Conservation (phyloP, 768 basidiomycete genomes). For the Mrakia frigida region DNA sequence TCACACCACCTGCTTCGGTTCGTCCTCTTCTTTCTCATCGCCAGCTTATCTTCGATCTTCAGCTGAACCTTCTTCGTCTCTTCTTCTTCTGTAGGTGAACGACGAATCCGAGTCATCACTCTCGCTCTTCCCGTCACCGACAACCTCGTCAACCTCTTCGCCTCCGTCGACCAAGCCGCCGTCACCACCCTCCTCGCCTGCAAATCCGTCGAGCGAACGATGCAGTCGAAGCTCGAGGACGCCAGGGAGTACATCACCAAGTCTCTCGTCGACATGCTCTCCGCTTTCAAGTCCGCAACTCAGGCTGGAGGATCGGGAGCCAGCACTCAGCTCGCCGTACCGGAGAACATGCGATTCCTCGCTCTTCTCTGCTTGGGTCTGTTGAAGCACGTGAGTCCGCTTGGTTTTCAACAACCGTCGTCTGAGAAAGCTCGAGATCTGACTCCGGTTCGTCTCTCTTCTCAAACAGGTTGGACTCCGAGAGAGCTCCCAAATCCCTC, state of each 20-base stretch:
- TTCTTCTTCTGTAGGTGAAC: constrained; percentile 53
- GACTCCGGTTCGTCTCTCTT: not conserved
- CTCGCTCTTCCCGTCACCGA: constrained; percentile 80
- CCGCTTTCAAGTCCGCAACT: constrained; percentile 92
- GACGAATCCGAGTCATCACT: constrained; percentile 85
- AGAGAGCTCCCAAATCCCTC: constrained; percentile 93
- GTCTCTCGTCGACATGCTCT: constrained; percentile 75
- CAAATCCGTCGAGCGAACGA: constrained; percentile 84
- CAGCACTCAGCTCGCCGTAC: constrained; percentile 83
- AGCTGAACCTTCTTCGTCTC: not conserved
- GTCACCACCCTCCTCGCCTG: constrained; percentile 77
- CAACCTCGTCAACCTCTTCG: constrained; percentile 81
- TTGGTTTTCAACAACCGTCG: no score
- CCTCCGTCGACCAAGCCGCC: constrained; percentile 82
- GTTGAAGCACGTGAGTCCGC: constrained; percentile 74
- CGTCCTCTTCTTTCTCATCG: constrained; percentile 24
- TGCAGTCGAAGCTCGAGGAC: constrained; percentile 82
- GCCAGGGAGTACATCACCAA: constrained; percentile 77
- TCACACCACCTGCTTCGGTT: constrained; percentile 87
- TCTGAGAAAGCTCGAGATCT: not conserved
- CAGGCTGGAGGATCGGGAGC: constrained; percentile 89
- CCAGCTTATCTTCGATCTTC: not conserved
- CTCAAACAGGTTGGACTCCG: constrained; percentile 72
- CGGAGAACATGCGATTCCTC: constrained; percentile 90
- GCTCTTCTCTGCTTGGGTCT: constrained; percentile 84